These are phyloP conservation scores for Ophiostoma tasmaniense DNA, from an alignment of 2,329 filamentous ascomycete species.

Conservation along the genomic window DNA sequence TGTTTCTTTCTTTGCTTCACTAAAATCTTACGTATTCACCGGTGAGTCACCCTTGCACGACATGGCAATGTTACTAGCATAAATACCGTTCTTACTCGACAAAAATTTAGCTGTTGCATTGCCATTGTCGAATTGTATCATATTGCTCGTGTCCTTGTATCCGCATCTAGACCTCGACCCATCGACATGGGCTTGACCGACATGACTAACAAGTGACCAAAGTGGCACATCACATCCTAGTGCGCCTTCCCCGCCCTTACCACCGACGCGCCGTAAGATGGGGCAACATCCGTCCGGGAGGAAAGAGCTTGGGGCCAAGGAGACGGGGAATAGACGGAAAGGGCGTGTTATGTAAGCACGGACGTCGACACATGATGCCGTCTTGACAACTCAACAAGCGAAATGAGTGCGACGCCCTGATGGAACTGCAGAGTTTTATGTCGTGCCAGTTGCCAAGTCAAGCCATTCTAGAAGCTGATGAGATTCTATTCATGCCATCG, in stretches of 20 bases:
- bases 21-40: background rate
- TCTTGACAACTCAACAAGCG: no score
- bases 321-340: background rate
- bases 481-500: background rate
- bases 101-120: background rate
- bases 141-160: background rate
- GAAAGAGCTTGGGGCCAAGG: background rate
- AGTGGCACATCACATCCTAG: background rate
- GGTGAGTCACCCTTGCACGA: background rate
- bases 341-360: background rate
- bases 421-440: background rate
- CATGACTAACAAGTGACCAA: background rate
- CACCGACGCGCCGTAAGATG: conserved; percentile 10
- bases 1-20: background rate
- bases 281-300: conserved; percentile 12
- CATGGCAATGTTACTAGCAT: background rate
- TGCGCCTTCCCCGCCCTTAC: background rate
- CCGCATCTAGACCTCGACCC: background rate
- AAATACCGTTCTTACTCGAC: background rate
- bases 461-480: background rate
- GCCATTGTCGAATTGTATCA: background rate
- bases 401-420: background rate
- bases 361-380: background rate
- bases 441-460: background rate
- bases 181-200: background rate